Evolutionary conservation across 2,329 filamentous ascomycete species (phyloP).

Genomic region (Aureobasidium zeae): DNA sequence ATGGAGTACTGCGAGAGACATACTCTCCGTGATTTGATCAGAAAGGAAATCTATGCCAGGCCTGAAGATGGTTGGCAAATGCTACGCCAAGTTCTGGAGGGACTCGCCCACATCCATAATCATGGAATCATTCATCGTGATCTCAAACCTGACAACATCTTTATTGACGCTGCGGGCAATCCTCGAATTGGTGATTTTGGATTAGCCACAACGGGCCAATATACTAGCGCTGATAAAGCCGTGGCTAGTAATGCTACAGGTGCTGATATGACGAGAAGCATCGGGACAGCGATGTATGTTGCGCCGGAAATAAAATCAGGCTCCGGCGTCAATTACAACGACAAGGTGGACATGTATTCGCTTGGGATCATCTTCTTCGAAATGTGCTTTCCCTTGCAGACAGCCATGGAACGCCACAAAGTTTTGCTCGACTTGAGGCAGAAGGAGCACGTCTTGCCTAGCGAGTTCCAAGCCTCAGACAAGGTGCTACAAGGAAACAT

Average conservation of each 20-base stretch:
- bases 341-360: conserved; percentile 98
- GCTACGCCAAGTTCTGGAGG: conserved; percentile 84
- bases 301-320: conserved; percentile 81
- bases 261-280: conserved; percentile 58
- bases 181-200: conserved; percentile 97
- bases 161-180: conserved; percentile 82
- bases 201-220: conserved; percentile 79
- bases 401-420: conserved; percentile 53
- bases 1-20: conserved; percentile 98
- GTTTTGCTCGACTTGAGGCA: conserved; percentile 62
- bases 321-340: conserved; percentile 63
- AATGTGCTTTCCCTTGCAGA: conserved; percentile 65
- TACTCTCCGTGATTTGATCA: conserved; percentile 81
- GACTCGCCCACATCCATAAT: conserved; percentile 78
- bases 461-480: conserved; percentile 62
- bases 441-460: conserved; percentile 58
- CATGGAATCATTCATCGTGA: conserved; percentile 92
- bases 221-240: conserved; percentile 50
- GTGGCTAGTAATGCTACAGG: conserved; percentile 27
- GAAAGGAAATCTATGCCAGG: conserved; percentile 62
- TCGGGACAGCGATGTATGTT: conserved; percentile 80
- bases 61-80: conserved; percentile 77
- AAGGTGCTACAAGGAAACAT: conserved; percentile 64
- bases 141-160: conserved; percentile 94
- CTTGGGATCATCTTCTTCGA: conserved; percentile 97